Conservation (phyloP, 2,329 filamentous ascomycete species). For the Pleoardoris graminearum region DNA sequence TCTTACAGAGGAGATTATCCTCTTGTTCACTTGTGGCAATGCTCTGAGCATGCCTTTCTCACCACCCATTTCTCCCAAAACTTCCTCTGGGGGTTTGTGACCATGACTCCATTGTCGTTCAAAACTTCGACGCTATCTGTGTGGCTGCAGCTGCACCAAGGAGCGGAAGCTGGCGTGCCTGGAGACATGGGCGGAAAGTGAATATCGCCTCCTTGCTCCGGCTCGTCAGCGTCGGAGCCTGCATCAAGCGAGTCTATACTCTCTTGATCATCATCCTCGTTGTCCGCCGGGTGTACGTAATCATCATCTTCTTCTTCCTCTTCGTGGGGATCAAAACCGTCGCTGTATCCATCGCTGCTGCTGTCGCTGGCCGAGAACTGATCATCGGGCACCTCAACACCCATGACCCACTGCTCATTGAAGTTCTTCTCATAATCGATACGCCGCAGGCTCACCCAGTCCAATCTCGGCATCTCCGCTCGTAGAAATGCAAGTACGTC, state of each 20-base stretch:
- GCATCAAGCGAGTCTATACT: constrained; percentile 40
- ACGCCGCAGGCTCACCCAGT: constrained; percentile 65
- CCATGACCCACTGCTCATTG: constrained; percentile 52
- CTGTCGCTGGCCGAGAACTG: constrained; percentile 49
- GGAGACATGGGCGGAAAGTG: constrained; percentile 52
- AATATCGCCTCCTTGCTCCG: constrained; percentile 47
- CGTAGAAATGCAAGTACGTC: constrained; percentile 62
- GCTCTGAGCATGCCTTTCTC: constrained; percentile 49
- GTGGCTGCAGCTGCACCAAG: constrained; percentile 53
- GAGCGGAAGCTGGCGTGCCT: constrained; percentile 51
- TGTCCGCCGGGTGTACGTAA: constrained; percentile 4
- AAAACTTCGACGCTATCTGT: constrained; percentile 51
- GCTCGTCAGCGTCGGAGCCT: constrained; percentile 42
- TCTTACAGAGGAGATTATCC: background rate
- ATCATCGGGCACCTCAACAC: constrained; percentile 55
- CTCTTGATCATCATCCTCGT: constrained; percentile 32
- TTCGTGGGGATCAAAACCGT: constrained; percentile 39
- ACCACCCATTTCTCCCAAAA: constrained; percentile 61
- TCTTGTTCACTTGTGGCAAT: constrained; percentile 41
- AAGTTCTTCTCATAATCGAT: constrained; percentile 63
- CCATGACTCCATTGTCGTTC: constrained; percentile 53
- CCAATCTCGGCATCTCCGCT: constrained; percentile 59
- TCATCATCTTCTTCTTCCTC: constrained; percentile 34
- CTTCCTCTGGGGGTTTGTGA: constrained; percentile 56
- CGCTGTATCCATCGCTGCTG: constrained; percentile 45